Base-by-base conservation (phyloP, 331 rosid genomes). In the Prunus yedoensis region DNA sequence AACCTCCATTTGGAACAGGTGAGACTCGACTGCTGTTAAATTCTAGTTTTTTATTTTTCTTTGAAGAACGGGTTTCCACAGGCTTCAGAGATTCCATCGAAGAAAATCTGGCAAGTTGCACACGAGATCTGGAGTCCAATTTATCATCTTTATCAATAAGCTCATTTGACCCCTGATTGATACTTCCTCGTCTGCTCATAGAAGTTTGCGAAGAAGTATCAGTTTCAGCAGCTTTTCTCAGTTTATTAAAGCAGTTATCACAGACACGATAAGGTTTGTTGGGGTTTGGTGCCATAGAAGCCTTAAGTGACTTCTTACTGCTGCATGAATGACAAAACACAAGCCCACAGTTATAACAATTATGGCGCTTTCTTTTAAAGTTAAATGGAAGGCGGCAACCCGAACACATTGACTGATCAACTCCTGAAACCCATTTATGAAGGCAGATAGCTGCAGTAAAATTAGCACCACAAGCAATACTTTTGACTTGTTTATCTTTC, bases 371-470 rank as follows among this genome's bases (percentile, higher is more conserved):
- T 80, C 99, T 89, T 84, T 95, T 95, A 80, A 95, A 95, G 88
- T 90, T 95, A 82, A 95, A 95, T 58, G 97, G 97, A 67, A 92
- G 81, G 23, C 96, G 98, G 85, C 99, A 95, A 58, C 99, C 99
- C n/a, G 99, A 92, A 86, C 99, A 95, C 99, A 92, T 89, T 52
- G 99, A 95, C 87, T 92, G 99, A 84, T 95, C 99, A 76, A 92
- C 91, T 84, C 98, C 99, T 78, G 99, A 95, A 62, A 89, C 97
- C 99, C 99, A 95, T 88, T 91, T 92, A 82, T 95, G 99, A 81
- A 95, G 96, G 87, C 99, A 95, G 74, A 95, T 95, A 69, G 94
- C 96, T 62, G 96, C 96, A 35, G 98, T 95, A 82, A 92, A 91
- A 87, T 92, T 95, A 73, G 94, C 83, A 64, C 99, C 99, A 69